These are phyloP conservation scores for Leishmania tarentolae DNA, from an alignment of 208 protist species.

Conservation along the genomic window DNA sequence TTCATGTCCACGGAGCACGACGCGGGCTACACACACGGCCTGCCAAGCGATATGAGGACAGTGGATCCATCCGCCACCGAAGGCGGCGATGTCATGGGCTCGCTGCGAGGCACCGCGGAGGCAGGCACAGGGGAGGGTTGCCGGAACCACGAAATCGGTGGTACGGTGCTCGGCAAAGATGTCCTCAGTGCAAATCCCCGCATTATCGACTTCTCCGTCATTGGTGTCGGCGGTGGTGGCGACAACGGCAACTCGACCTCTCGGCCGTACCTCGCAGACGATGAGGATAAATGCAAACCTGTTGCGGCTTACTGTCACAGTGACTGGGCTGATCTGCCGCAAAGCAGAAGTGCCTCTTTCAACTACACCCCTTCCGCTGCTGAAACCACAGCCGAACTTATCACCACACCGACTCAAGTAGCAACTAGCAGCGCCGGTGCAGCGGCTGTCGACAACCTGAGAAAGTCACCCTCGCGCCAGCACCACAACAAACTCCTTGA, in stretches of 20 bases:
- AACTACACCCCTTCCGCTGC: background rate
- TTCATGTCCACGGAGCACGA: background rate
- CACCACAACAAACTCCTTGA: constrained; percentile 12
- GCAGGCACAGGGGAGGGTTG: background rate
- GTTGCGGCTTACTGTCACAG: constrained; percentile 9
- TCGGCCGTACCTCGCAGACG: constrained; percentile 12
- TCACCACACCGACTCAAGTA: background rate
- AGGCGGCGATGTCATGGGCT: background rate
- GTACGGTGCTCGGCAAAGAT: background rate
- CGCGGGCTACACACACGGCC: background rate
- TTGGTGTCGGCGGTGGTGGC: background rate
- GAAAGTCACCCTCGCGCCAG: constrained; percentile 1
- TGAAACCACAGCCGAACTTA: background rate
- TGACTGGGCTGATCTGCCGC: background rate
- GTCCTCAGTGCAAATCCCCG: background rate
- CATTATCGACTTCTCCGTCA: background rate
- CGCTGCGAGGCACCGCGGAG: background rate
- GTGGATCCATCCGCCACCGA: background rate
- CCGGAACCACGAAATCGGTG: background rate
- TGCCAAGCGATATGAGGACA: background rate
- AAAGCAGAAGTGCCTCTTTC: constrained; percentile 4
- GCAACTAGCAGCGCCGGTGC: background rate
- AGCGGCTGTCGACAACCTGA: background rate
- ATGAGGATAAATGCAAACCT: constrained; percentile 24
- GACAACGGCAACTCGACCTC: constrained; percentile 9